A percentile compares a stretch with the other conserved stretches of the same genome.
Conservation (phyloP, 2,329 filamentous ascomycete species). For the Fusarium sp. region DNA sequence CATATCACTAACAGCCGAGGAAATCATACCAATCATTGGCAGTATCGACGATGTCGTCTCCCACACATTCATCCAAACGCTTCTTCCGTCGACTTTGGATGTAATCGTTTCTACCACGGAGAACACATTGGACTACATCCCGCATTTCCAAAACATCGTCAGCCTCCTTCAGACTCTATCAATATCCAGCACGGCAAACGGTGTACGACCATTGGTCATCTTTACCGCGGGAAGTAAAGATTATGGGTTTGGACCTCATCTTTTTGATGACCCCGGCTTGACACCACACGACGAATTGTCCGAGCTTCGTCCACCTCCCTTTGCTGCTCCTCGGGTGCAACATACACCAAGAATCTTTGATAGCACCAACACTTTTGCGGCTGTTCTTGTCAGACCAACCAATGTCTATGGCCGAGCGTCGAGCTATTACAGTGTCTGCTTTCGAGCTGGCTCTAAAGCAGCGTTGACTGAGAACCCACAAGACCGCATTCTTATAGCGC, state of each 20-base stretch:
- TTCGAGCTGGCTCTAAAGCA: neutral
- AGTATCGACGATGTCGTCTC: neutral
- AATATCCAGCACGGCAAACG: neutral
- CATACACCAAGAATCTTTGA: neutral
- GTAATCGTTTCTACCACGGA: neutral
- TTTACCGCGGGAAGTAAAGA: neutral
- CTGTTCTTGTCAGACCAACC: neutral
- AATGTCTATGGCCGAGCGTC: neutral
- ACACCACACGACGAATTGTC: neutral
- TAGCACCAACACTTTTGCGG: neutral
- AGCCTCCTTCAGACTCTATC: neutral
- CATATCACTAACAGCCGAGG: neutral
- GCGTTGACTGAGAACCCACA: neutral
- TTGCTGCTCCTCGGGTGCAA: neutral
- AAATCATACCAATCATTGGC: constrained; percentile 1
- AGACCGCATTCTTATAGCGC: neutral
- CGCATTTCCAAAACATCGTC: neutral
- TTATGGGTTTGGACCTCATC: neutral
- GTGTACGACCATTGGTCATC: neutral
- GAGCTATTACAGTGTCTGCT: neutral
- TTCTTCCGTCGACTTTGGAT: neutral
- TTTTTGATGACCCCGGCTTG: neutral
- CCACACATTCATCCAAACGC: neutral
- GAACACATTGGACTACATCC: neutral
- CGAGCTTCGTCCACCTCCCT: neutral